Conservation (phyloP, 1,139 yeast species). For the Blastobotrys aristatus region DNA sequence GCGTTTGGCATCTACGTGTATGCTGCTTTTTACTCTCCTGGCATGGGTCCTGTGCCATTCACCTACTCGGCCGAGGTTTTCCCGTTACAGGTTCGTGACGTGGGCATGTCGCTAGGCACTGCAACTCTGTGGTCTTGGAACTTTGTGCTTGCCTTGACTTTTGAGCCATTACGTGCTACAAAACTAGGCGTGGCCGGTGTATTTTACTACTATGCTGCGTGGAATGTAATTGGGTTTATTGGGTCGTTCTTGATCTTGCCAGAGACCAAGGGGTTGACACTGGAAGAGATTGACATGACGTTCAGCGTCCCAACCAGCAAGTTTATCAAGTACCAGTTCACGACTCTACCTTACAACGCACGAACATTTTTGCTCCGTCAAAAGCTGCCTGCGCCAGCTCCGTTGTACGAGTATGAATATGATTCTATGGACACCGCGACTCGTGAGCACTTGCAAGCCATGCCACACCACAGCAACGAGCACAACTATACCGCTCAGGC, state of each 20-base stretch:
- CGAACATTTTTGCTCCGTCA: conserved; percentile 18
- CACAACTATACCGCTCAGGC: not conserved
- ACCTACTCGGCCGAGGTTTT: conserved; percentile 86
- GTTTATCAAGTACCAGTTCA: conserved; percentile 34
- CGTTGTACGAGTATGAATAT: conserved; percentile 8
- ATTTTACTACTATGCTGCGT: conserved; percentile 83
- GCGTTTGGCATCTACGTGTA: conserved; percentile 70
- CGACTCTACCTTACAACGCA: conserved; percentile 30
- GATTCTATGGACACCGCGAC: not conserved
- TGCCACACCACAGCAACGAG: no score
- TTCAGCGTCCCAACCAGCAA: conserved; percentile 35
- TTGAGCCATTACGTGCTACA: conserved; percentile 71
- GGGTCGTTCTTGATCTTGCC: conserved; percentile 51
- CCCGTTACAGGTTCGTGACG: conserved; percentile 77
- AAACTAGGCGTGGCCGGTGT: conserved; percentile 79
- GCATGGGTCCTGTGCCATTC: conserved; percentile 90
- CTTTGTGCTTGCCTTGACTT: conserved; percentile 72
- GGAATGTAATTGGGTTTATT: conserved; percentile 63
- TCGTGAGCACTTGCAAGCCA: no score
- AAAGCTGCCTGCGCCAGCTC: conserved; percentile 1
- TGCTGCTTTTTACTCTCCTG: conserved; percentile 71
- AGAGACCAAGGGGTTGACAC: conserved; percentile 54
- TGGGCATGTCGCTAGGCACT: conserved; percentile 82
- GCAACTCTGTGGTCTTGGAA: conserved; percentile 80
- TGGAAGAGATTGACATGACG: conserved; percentile 55